These are phyloP conservation scores for Pyrenophora tritici-repentis DNA, from an alignment of 2,329 filamentous ascomycete genomes.

Conservation along the genomic window DNA sequence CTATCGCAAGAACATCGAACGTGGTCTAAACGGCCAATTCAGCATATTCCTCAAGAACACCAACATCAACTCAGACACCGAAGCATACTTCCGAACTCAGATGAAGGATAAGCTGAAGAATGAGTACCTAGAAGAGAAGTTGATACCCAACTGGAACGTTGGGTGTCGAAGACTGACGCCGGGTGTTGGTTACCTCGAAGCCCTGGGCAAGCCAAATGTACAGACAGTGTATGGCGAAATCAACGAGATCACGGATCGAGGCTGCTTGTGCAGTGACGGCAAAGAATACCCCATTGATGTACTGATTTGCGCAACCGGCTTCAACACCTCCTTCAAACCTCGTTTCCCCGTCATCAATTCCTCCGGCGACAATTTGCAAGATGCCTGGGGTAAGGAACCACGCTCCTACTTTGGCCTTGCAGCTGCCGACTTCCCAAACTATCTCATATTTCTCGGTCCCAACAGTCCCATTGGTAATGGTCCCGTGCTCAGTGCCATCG, in stretches of 20 bases:
- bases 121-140: conserved; percentile 38
- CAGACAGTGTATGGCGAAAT: conserved; percentile 49
- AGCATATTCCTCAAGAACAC: conserved; percentile 53
- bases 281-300: conserved; percentile 44
- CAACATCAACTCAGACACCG: conserved; percentile 49
- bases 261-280: conserved; percentile 47
- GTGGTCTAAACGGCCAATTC: conserved; percentile 54
- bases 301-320: conserved; percentile 46
- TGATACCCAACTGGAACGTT: conserved; percentile 43
- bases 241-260: conserved; percentile 38
- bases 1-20: conserved; percentile 54
- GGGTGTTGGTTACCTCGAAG: conserved; percentile 51
- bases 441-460: conserved; percentile 49
- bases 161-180: conserved; percentile 53
- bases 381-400: conserved; percentile 50
- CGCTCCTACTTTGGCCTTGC: conserved; percentile 54
- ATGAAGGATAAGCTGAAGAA: conserved; percentile 50
- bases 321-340: conserved; percentile 50
- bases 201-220: conserved; percentile 50
- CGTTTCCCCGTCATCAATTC: conserved; percentile 53
- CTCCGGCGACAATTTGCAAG: conserved; percentile 49
- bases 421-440: conserved; percentile 56
- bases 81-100: conserved; percentile 53
- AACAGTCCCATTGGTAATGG: conserved; percentile 52
- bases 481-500: conserved; percentile 50